These are phyloP conservation scores for Exobasidium rhododendri DNA, from an alignment of 1,284 basidiomycete species.

Conservation along the genomic window DNA sequence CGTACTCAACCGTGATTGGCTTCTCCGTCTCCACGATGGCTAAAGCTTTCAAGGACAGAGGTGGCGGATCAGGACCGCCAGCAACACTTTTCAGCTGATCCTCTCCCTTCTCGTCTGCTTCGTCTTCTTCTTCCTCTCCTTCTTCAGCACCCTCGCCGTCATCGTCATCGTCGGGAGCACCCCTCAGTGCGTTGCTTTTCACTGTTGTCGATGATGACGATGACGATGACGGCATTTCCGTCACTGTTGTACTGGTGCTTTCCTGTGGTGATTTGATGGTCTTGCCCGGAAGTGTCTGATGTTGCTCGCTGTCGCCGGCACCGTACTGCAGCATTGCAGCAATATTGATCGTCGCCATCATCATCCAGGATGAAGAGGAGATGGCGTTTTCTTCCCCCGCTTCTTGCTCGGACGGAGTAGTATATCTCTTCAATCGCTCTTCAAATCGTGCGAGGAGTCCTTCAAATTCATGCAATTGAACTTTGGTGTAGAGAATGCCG, in stretches of 20 bases:
- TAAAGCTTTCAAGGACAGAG: slow-evolving; percentile 30
- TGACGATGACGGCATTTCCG: too few species aligned
- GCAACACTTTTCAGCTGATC: not conserved
- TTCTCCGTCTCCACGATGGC: slow-evolving; percentile 53
- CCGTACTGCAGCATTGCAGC: slow-evolving; percentile 76
- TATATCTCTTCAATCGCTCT: slow-evolving; percentile 57
- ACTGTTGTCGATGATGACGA: not conserved
- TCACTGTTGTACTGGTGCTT: not conserved
- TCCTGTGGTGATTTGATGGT: not conserved
- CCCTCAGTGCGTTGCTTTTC: not conserved
- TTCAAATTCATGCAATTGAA: slow-evolving; percentile 85
- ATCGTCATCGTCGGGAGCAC: slow-evolving; percentile 48
- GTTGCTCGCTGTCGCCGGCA: not conserved
- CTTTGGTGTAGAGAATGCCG: slow-evolving; percentile 91
- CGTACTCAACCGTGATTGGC: slow-evolving; percentile 67
- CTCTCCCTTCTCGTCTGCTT: slow-evolving; percentile 12
- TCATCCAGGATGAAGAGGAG: slow-evolving; percentile 86
- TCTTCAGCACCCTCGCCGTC: slow-evolving; percentile 60
- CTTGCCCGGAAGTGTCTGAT: not conserved
- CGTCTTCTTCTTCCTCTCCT: slow-evolving; percentile 28
- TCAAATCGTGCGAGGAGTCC: slow-evolving; percentile 76
- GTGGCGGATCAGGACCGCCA: not conserved
- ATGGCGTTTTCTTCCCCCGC: not conserved
- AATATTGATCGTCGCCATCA: slow-evolving; percentile 86
- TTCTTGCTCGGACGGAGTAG: not conserved